These are phyloP conservation scores for Canariomyces notabilis DNA, from an alignment of 2,329 filamentous ascomycete species.

Conservation along the genomic window DNA sequence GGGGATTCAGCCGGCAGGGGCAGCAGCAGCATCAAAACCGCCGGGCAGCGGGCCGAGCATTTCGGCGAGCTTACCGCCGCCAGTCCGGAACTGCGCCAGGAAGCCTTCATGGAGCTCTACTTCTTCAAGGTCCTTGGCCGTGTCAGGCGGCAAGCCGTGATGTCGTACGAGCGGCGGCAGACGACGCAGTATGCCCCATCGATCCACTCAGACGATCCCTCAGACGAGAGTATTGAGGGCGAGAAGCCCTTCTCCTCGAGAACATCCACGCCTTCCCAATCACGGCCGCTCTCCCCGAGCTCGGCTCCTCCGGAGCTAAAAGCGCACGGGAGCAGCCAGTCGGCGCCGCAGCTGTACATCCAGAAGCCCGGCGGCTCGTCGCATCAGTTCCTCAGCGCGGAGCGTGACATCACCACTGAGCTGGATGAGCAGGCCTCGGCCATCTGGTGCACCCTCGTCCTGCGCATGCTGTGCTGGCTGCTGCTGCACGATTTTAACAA, in stretches of 20 bases:
- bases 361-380: constrained; percentile 4
- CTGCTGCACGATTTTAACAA: constrained; percentile 54
- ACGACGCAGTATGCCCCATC: constrained; percentile 23
- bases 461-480: constrained; percentile 56
- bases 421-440: constrained; percentile 27
- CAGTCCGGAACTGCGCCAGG: constrained; percentile 44
- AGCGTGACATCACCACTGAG: constrained; percentile 3
- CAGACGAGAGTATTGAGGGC: constrained; percentile 13
- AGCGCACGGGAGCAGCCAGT: constrained; percentile 9
- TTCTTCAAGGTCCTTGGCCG: constrained; percentile 40
- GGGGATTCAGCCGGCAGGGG: constrained; percentile 14
- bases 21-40: constrained; percentile 11
- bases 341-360: constrained; percentile 14
- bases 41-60: constrained; percentile 9
- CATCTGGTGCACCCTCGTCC: constrained; percentile 52
- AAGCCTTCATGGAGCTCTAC: constrained; percentile 49
- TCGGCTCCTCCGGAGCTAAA: constrained; percentile 1
- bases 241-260: constrained; percentile 1
- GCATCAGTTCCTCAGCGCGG: constrained; percentile 1
- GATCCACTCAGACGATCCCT: constrained; percentile 14
- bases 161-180: constrained; percentile 25
- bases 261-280: constrained; percentile 7
- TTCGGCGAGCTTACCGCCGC: constrained; percentile 45
- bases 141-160: constrained; percentile 35
- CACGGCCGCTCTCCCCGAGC: constrained; percentile 5